Conservation (phyloP, 2,329 filamentous ascomycete species). For the Aspergillus luchuensis region DNA sequence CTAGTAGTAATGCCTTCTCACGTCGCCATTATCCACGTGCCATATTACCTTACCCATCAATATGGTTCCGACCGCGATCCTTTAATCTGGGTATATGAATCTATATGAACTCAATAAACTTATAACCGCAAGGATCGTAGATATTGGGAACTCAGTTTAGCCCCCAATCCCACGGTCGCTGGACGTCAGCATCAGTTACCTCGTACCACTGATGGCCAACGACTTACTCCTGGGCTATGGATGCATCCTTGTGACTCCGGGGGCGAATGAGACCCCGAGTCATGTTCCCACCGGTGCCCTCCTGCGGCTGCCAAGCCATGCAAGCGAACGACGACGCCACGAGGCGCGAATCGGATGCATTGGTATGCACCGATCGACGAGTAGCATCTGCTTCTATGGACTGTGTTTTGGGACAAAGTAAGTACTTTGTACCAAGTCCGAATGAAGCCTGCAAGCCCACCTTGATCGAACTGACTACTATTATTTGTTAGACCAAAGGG, state of each 20-base stretch:
- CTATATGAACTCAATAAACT: too few species aligned
- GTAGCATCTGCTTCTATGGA: conserved; percentile 6
- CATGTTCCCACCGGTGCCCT: conserved; percentile 10
- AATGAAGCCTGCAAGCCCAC: neutral
- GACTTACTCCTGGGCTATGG: too few species aligned
- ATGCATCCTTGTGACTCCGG: neutral
- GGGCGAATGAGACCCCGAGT: neutral
- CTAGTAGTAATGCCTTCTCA: too few species aligned
- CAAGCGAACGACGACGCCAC: conserved; percentile 22
- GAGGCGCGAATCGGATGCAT: conserved; percentile 19
- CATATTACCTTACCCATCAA: neutral
- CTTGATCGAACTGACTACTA: neutral
- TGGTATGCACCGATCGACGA: conserved; percentile 24
- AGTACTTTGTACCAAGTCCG: neutral
- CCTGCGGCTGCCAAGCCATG: conserved; percentile 10
- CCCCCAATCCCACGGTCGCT: neutral
- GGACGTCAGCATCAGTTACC: neutral
- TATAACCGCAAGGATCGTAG: neutral
- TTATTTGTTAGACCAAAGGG: neutral
- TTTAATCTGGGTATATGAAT: neutral
- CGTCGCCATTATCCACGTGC: neutral
- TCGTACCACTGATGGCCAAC: neutral
- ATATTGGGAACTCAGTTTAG: neutral
- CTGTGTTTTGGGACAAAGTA: neutral
- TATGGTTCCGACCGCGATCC: neutral